Evolutionary conservation across 331 rosid species (phyloP), one percentile per base, ranked within the genome.

Genomic region (Malus hybrid): DNA sequence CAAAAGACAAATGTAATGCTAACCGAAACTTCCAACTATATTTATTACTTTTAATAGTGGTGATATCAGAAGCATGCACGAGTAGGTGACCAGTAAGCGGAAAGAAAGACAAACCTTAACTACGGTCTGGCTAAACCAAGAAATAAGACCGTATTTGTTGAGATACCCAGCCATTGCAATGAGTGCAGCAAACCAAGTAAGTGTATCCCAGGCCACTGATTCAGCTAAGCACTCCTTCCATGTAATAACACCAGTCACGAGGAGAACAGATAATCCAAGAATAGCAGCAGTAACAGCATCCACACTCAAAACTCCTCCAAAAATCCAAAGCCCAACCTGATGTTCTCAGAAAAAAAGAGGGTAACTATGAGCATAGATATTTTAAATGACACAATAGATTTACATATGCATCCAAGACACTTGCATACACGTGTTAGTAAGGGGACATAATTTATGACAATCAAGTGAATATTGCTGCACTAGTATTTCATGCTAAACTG

Each of bases 121-220:
- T 13, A 95, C 96, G 33, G 91, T 83, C 85, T 92, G 89, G 80
- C 97, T 95, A 84, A 95, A 95, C 99, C 99, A 95, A 70, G 99
- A 73, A 79, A 95, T 95, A 65, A 95, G 99, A 73, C 97, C 97
- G 65, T 95, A 95, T 88, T 95, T 95, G 88, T 95, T 95, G 85
- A 95, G 92, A 84, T 95, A 92, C 65, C 97, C 97, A 52, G 97
- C 99, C 99, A 95, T 95, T 68, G 99, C 96, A 80, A 95, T 95
- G 77, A 95, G 97, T 36, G 99, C 99, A 80, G 99, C 99, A 83
- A 95, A 95, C 97, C 97, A 95, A 3, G 97, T 95, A 73, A 95
- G 91, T 34, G 99, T 92, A 73, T 95, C 97, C 99, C 99, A 95
- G 71, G 99, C 99, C 84, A 95, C 99, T 63, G 96, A 79, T 79